A percentile compares a stretch with the other conserved stretches of the same genome.
Conservation (phyloP, 768 basidiomycete genomes). For the Arthromyces matolae region DNA sequence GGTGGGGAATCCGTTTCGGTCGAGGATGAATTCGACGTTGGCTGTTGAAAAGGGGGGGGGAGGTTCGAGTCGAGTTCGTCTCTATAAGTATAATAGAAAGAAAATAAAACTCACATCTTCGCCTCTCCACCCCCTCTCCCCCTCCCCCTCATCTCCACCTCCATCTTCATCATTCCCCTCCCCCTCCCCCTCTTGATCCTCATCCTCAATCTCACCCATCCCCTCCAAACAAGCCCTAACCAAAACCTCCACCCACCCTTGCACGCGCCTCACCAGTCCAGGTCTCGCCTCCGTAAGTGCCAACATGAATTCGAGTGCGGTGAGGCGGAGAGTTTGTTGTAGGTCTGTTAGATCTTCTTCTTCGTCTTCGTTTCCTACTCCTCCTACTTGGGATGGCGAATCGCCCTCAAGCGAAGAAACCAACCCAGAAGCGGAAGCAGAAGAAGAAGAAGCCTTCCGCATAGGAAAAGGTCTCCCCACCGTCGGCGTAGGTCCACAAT, state of each 20-base stretch:
- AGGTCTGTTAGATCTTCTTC: conserved; percentile 62
- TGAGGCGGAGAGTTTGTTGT: conserved; percentile 62
- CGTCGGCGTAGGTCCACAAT: conserved; percentile 49
- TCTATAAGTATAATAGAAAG: neutral
- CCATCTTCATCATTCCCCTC: too few species aligned
- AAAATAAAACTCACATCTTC: conserved; percentile 59
- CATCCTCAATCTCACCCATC: conserved; percentile 75
- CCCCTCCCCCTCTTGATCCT: conserved; percentile 31
- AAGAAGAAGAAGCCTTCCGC: conserved; percentile 12
- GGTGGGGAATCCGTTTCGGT: conserved; percentile 61
- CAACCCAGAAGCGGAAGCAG: conserved; percentile 8
- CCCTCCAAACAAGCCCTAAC: conserved; percentile 79
- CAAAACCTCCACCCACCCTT: conserved; percentile 67
- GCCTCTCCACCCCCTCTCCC: conserved; percentile 57
- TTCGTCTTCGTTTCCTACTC: conserved; percentile 25
- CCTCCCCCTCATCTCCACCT: too few species aligned
- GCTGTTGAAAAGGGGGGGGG: conserved; percentile 32
- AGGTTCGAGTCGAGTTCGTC: neutral
- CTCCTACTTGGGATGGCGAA: conserved; percentile 30
- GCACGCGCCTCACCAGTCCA: conserved; percentile 60
- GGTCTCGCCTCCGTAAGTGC: conserved; percentile 74
- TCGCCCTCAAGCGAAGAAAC: conserved; percentile 1
- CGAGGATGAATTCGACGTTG: conserved; percentile 57
- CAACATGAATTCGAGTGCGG: conserved; percentile 81
- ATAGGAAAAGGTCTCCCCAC: conserved; percentile 42